Evolutionary conservation across 2,329 filamentous ascomycete species (phyloP), one percentile per base, ranked within the genome.

Genomic region (Diaporthe australafricana): DNA sequence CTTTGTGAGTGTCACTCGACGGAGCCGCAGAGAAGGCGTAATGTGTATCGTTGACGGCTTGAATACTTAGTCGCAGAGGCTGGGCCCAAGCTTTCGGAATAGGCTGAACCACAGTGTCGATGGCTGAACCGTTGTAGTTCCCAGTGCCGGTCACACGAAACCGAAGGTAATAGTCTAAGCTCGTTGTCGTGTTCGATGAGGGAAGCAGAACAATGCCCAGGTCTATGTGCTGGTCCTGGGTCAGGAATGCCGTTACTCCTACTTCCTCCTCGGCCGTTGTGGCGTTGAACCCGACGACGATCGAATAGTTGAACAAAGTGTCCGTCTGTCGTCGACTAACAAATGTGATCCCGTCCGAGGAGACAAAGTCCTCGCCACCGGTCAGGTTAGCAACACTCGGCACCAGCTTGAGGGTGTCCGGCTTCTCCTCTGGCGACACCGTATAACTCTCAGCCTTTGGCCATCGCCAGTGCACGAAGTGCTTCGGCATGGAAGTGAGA

Each of bases 181-280:
- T n/a, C 45, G 60, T 35, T 16, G 27, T 50, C 9, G 55, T 35
- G 27, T 68, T 35, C 12, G 27, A 42, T 27, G 22, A 30, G 25
- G 40, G 42, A 20, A 75, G 63, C 4, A 70, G 60, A 11, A 80
- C 76, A 25, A 81, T 57, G 40, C 79, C 79, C 3, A 82, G 77
- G 50, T 81, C 78, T 62, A 82, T 77, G 66, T 81, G 79, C 63
- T 78, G 74, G 32, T 71, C 40, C 65, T 81, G 79, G 5, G 80
- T 82, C 50, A 81, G 74, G 75, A 82, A 82, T 2, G 79, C 77
- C 0, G 78, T 77, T 25, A 80, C 76, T 11, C 81, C 81, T 0
- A 80, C 80, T 53, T 82, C 81, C 45, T 80, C 75, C 25, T 74
- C 77, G 3, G 68, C 73, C 20, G 55, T 50, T 22, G 56, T 47